Evolutionary conservation across 176 grass and related monocot species (phyloP).

Genomic region (Eremochloa ophiuroides): DNA sequence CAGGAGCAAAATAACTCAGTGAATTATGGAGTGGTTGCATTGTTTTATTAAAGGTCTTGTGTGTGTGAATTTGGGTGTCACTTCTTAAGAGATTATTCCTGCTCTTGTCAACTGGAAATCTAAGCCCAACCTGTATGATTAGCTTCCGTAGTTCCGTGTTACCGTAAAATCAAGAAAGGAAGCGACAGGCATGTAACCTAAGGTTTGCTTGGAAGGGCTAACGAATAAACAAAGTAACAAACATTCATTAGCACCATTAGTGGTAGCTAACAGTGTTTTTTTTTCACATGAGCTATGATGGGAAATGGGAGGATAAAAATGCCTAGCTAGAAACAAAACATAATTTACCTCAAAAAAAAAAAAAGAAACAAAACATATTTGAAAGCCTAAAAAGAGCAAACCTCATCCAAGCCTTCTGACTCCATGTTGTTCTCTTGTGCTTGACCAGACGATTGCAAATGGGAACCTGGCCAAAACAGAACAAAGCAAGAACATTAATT

Average conservation of each 20-base stretch:
- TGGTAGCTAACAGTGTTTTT: not conserved
- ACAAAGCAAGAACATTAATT: conserved; percentile 7
- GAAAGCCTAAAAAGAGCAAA: conserved; percentile 32
- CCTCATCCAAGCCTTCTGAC: conserved; percentile 39
- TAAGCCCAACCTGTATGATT: not conserved
- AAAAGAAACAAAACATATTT: conserved; percentile 7
- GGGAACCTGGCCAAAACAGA: conserved; percentile 28
- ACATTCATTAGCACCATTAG: not conserved
- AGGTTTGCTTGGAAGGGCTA: not conserved
- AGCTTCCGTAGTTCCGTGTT: not conserved
- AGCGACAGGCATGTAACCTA: not conserved
- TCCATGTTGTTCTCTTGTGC: conserved; percentile 29
- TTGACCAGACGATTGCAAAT: conserved; percentile 30
- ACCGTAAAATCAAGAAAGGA: not conserved
- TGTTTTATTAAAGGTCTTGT: not conserved
- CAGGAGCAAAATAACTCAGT: not conserved
- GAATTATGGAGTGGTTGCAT: not conserved
- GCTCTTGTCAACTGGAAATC: not conserved
- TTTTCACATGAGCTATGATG: not conserved
- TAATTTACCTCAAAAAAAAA: no score
- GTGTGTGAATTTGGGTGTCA: not conserved
- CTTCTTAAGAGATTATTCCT: not conserved
- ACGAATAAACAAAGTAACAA: not conserved
- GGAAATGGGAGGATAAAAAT: not conserved
- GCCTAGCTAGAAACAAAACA: not conserved